Conservation (phyloP, 139 green algal species). For the Zygnema circumcarinatum region DNA sequence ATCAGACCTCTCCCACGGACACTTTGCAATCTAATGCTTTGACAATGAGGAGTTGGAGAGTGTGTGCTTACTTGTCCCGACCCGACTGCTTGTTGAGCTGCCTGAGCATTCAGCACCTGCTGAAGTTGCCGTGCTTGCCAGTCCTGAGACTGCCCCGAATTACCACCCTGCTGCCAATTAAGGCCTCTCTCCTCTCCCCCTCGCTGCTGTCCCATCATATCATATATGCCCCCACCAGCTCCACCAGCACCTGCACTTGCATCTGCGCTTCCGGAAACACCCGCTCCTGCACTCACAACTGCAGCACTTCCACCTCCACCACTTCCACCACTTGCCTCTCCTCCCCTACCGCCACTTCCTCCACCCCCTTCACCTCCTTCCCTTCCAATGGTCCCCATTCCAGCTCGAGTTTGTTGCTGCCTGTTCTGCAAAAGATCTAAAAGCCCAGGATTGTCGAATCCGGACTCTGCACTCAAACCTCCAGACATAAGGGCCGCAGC, state of each 20-base stretch:
- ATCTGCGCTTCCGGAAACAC: background rate
- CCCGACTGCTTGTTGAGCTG: background rate
- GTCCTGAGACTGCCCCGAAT: background rate
- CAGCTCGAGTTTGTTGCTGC: background rate
- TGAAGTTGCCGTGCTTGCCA: background rate
- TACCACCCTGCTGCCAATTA: background rate
- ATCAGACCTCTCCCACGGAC: background rate
- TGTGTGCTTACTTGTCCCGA: too few relatives aligned
- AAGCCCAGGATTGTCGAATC: background rate
- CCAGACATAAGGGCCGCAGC: background rate
- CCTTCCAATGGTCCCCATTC: background rate
- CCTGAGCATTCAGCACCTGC: background rate
- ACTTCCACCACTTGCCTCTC: background rate
- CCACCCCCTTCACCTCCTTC: background rate
- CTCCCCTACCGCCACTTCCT: background rate
- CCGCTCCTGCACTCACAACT: background rate
- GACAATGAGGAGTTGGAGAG: too few relatives aligned
- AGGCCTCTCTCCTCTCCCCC: background rate
- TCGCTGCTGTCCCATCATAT: background rate
- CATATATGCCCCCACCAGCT: background rate
- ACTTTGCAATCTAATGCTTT: background rate
- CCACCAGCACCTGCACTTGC: background rate
- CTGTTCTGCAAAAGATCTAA: background rate
- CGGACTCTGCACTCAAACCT: background rate
- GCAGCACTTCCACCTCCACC: background rate